Base-by-base conservation (phyloP, 495 filamentous ascomycete genomes). In the Rusavskia elegans region DNA sequence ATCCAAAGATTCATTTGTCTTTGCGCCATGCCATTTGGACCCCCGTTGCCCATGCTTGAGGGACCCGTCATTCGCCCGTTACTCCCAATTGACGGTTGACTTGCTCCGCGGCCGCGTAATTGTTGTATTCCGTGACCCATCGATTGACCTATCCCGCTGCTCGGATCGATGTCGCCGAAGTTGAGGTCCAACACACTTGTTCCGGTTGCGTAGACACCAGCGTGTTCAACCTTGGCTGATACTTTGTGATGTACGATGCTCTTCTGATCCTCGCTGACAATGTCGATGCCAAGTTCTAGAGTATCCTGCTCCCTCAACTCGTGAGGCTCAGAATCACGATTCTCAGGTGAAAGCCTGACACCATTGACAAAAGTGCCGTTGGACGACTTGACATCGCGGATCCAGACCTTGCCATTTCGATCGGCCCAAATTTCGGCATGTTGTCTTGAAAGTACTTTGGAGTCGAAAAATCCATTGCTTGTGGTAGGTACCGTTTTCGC, bases 301-400 rank as follows among this genome's bases (percentile, higher is more conserved):
- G 89, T 82, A 63, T 97, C 92, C 56, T 84, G 78, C 52, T 89
- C 85, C 53, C 86, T 80, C 25, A 98, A 68, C 59, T 95, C 87
- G 57, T 95, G 87, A 0, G 92, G 87, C 40, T 98, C 92, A 1
- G 89, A 95, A 59, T 98, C 92, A 55, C 86, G 76, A 59, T 95
- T 96, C 60, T 98, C 92, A 27, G 78, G 84, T 9, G 92, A 96
- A 48, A 98, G 63, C 23, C 92, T 79, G 17, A 81, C 75, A n/a
- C 87, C 88, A 54, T 96, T 98, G 50, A 98, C 89, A 66, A 98
- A 98, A 0, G 92, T 98, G 39, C 92, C 92, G 60, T 98, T 98
- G 2, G 92, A 97, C 4, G 92, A 97, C 64, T 95, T 97, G 56
- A 98, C 84, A 68, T 98, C 92, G 35, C 88, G 81, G 59, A 98